phyloP scores from a whole-genome alignment of 2,329 filamentous ascomycete genomes.

The Claviceps sp. region DNA sequence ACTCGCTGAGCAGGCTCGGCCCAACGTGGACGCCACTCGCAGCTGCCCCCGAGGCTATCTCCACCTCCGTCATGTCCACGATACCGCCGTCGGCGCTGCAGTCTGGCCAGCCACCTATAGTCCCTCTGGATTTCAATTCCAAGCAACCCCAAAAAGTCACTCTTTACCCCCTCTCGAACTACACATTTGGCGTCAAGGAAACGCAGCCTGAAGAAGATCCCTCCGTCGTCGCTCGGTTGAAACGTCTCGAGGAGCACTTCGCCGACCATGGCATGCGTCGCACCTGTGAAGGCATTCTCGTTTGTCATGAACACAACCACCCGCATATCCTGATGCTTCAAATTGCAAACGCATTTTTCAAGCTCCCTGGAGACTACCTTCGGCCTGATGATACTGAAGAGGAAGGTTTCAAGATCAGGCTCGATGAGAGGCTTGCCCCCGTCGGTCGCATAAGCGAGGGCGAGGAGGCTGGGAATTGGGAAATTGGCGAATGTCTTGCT shows the following conservation, averaged over 20 bases:
- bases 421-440: slow-evolving; percentile 88
- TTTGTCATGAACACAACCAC: slow-evolving; percentile 98
- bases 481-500: slow-evolving; percentile 85
- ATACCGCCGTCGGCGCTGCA: slow-evolving; percentile 64
- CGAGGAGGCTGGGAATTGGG: slow-evolving; percentile 77
- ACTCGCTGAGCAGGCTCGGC: not conserved
- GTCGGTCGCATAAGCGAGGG: slow-evolving; percentile 78
- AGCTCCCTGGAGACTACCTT: slow-evolving; percentile 92
- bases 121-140: slow-evolving; percentile 72
- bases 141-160: slow-evolving; percentile 85
- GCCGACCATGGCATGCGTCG: slow-evolving; percentile 85
- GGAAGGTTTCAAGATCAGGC: slow-evolving; percentile 80
- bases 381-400: slow-evolving; percentile 81
- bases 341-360: slow-evolving; percentile 99
- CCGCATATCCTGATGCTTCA: slow-evolving; percentile 98
- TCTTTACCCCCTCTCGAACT: slow-evolving; percentile 91
- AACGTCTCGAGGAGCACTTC: slow-evolving; percentile 94
- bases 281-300: slow-evolving; percentile 90
- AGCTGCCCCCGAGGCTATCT: not conserved
- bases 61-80: slow-evolving; percentile 54
- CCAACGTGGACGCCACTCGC: not conserved
- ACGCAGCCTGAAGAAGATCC: slow-evolving; percentile 96
- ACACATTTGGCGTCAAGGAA: slow-evolving; percentile 97
- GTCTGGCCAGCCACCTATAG: slow-evolving; percentile 63
- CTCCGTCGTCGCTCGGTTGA: slow-evolving; percentile 81